Percentiles rank a stretch among this genome's conserved stretches.
Conservation (phyloP, 768 basidiomycete genomes). For the Pleurotus salmoneostramineus region DNA sequence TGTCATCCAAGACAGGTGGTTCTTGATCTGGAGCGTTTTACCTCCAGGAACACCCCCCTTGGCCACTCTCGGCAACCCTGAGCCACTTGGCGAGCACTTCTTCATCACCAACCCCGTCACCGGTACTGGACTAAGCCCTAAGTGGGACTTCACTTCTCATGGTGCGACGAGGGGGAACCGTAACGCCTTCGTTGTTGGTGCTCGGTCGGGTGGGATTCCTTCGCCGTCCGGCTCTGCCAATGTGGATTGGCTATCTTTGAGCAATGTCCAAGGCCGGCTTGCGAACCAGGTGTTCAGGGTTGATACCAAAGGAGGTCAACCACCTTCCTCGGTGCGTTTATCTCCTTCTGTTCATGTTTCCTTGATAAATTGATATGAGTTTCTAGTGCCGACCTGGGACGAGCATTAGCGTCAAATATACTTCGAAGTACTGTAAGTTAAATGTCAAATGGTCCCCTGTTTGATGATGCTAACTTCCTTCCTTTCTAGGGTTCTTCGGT, state of each 20-base stretch:
- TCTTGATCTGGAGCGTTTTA: conserved; percentile 18
- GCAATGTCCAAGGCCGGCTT: conserved; percentile 39
- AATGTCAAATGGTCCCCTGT: no score
- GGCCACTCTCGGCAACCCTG: conserved; percentile 9
- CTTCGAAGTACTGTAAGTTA: conserved; percentile 50
- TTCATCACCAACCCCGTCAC: conserved; percentile 45
- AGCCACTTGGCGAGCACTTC: conserved; percentile 49
- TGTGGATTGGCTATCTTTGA: conserved; percentile 55
- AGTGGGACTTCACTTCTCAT: conserved; percentile 53
- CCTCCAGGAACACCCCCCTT: conserved; percentile 13
- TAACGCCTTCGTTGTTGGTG: conserved; percentile 43
- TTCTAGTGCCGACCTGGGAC: conserved; percentile 36
- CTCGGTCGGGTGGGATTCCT: conserved; percentile 34
- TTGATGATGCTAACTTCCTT: background rate
- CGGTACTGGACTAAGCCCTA: conserved; percentile 38
- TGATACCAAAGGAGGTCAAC: conserved; percentile 49
- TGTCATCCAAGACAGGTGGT: conserved; percentile 24
- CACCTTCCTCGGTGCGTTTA: conserved; percentile 43
- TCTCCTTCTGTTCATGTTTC: background rate
- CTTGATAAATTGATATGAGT: background rate
- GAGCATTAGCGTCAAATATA: conserved; percentile 42
- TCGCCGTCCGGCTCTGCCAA: conserved; percentile 38
- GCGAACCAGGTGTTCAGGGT: conserved; percentile 49
- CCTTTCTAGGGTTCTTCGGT: background rate
- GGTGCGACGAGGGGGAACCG: conserved; percentile 34